Evolutionary conservation across 2,329 filamentous ascomycete genomes (phyloP), one percentile per base, ranked within the genome.

Genomic region (Penicillium oxalicum): DNA sequence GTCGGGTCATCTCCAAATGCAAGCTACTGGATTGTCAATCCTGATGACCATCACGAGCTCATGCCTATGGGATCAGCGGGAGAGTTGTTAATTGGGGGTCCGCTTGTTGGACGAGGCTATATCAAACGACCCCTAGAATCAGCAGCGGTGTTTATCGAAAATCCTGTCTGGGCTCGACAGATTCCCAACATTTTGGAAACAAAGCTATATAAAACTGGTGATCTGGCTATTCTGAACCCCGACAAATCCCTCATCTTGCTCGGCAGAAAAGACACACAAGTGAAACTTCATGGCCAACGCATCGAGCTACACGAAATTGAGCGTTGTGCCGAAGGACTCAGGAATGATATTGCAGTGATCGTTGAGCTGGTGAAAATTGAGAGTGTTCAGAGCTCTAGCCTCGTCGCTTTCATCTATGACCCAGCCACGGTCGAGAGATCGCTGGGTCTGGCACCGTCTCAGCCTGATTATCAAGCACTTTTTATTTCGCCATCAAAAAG

Each of bases 61-160:
- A 25, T 40, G 29, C 44, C 40, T n/a, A 18, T 50, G 4, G 48
- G 48, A 11, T 47, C 38, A 4, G 34, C 37, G 2, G 45, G 48
- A 24, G 48, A 50, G 32, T 40, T 50, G 7, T 3, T 50, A 12
- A 50, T 50, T 5, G 35, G 37, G 13, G 48, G 48, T 11, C 48
- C 44, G 3, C 37, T 42, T 34, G 40, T 50, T 38, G 48, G 48
- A 44, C 35, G 34, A 43, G 48, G 48, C 1, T 50, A 50, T 39
- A 28, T 43, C 27, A 26, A 13, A 28, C 26, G 13, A 12, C 32
- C 42, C 13, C 8, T 13, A 28, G 12, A 27, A 32, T 36, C 42
- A 9, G 25, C 42, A 13, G 42, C 32, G 8, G 33, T 27, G 32
- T 44, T 44, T 24, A 27, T 44, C 9, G 11, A 36, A 18, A 25